phyloP scores from a whole-genome alignment of 371 early-diverging fungal genomes.

The Haplosporangium sp. region DNA sequence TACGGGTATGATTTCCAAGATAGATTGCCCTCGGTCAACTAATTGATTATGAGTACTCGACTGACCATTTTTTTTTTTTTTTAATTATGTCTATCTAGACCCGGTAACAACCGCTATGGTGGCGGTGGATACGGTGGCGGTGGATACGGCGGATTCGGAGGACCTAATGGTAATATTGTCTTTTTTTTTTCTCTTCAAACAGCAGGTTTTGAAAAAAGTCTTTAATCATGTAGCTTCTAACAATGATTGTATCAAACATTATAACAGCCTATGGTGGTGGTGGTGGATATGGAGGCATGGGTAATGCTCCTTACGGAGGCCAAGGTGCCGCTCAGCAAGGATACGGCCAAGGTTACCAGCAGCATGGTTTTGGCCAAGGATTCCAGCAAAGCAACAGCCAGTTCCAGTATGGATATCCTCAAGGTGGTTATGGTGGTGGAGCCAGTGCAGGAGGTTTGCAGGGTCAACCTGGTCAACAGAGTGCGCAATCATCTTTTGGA shows the following conservation, averaged over 20 bases:
- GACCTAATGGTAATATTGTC: conserved; percentile 36
- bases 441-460: conserved; percentile 27
- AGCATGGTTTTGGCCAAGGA: conserved; percentile 38
- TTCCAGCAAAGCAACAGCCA: conserved; percentile 47
- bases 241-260: not conserved
- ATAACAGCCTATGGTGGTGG: conserved; percentile 28
- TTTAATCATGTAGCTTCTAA: not conserved
- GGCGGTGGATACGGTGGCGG: conserved; percentile 39
- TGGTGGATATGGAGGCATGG: conserved; percentile 49
- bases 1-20: conserved; percentile 19
- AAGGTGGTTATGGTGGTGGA: conserved; percentile 31
- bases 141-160: conserved; percentile 46
- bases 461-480: conserved; percentile 35
- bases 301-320: conserved; percentile 34
- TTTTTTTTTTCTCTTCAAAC: not conserved
- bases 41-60: not conserved
- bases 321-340: conserved; percentile 44
- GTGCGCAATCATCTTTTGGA: conserved; percentile 24
- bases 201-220: not conserved
- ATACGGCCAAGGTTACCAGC: conserved; percentile 46
- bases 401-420: conserved; percentile 45
- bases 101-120: conserved; percentile 35
- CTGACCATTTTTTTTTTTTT: not conserved
- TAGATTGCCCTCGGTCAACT: not conserved
- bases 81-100: conserved; percentile 11